Conservation (phyloP, 2,329 filamentous ascomycete species). For the Colletotrichum tamarilloi region DNA sequence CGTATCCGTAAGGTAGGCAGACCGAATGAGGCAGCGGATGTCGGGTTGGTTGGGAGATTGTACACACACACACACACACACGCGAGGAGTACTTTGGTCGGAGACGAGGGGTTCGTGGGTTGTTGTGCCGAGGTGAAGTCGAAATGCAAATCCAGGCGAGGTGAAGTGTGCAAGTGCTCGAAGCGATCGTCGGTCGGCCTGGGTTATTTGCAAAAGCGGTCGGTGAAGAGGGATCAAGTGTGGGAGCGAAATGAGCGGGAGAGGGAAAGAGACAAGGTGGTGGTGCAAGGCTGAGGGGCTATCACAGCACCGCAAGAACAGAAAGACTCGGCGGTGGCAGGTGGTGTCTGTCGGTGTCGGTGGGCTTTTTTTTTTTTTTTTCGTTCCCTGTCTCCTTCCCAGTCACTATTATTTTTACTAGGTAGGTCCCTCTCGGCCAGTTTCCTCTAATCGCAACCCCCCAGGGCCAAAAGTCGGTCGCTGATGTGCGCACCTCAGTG, state of each 20-base stretch:
- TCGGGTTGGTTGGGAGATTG: slow-evolving; percentile 28
- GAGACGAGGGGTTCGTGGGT: slow-evolving; percentile 20
- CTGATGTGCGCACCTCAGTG: not conserved
- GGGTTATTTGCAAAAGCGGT: not conserved
- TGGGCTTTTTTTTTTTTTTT: slow-evolving; percentile 13
- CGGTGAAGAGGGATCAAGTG: not conserved
- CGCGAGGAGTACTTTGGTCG: slow-evolving; percentile 36
- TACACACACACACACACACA: not conserved
- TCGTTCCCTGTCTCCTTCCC: not conserved
- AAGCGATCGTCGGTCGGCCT: slow-evolving; percentile 5
- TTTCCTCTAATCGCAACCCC: slow-evolving; percentile 35
- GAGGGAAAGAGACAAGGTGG: not conserved
- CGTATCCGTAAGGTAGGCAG: not conserved
- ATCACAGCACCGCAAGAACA: slow-evolving; percentile 8
- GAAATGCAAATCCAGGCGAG: not conserved
- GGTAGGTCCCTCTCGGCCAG: not conserved
- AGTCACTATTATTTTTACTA: not conserved
- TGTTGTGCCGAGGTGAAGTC: slow-evolving; percentile 17
- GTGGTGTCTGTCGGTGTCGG: slow-evolving; percentile 46
- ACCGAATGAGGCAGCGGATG: slow-evolving; percentile 22
- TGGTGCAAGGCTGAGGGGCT: slow-evolving; percentile 36
- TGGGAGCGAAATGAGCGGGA: not conserved
- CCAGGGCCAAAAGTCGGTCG: slow-evolving; percentile 49
- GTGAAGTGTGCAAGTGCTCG: not conserved
- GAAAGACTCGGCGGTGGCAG: slow-evolving; percentile 41